Conservation (phyloP, 2,329 filamentous ascomycete genomes). For the Sclerotinia subarctica region DNA sequence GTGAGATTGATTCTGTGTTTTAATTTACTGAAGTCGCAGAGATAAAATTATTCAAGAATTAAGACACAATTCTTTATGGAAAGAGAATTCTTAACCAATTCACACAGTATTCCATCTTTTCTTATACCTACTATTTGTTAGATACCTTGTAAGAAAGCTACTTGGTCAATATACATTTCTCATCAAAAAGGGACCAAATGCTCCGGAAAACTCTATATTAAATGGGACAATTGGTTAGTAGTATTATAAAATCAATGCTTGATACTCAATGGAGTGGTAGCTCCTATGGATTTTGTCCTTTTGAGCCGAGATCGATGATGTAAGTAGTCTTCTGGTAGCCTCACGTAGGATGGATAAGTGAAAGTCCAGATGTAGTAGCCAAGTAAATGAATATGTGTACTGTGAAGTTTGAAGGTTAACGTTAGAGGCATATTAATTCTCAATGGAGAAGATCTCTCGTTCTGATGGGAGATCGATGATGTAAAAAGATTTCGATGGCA, state of each 20-base stretch:
- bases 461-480: too few species aligned
- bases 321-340: neutral
- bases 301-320: slow-evolving; percentile 8
- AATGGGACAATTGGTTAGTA: neutral
- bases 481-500: too few species aligned
- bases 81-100: slow-evolving; percentile 33
- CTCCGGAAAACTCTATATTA: slow-evolving; percentile 7
- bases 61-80: slow-evolving; percentile 18
- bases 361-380: neutral
- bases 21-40: neutral
- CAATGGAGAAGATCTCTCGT: too few species aligned
- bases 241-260: slow-evolving; percentile 1
- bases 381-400: neutral
- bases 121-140: neutral
- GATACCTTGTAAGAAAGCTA: neutral
- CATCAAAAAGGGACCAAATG: slow-evolving; percentile 9
- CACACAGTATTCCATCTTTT: slow-evolving; percentile 31
- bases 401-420: too few species aligned
- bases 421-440: neutral
- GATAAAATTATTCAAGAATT: neutral
- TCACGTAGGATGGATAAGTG: neutral
- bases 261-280: slow-evolving; percentile 9
- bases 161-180: neutral
- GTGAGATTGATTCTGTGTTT: neutral
- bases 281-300: neutral